phyloP scores from a whole-genome alignment of 768 basidiomycete genomes.

The Rhizopogon roseolus region DNA sequence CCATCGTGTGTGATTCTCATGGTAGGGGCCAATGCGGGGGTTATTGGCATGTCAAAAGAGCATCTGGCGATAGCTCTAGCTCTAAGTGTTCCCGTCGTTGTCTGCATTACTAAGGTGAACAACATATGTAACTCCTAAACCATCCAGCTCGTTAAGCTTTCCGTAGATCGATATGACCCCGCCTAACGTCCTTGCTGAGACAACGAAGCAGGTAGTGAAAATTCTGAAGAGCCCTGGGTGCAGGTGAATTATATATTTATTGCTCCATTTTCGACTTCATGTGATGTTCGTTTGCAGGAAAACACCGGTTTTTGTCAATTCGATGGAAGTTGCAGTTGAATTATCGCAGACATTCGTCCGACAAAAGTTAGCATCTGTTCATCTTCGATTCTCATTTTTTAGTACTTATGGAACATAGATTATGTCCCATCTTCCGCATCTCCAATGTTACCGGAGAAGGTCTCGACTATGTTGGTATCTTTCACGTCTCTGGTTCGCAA shows the following conservation, averaged over 20 bases:
- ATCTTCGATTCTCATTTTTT: not conserved
- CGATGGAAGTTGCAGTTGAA: slow-evolving; percentile 75
- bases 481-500: not conserved
- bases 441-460: slow-evolving; percentile 97
- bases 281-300: slow-evolving; percentile 44
- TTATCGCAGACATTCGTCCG: slow-evolving; percentile 68
- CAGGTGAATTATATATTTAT: slow-evolving; percentile 42
- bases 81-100: slow-evolving; percentile 86
- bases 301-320: slow-evolving; percentile 80
- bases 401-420: slow-evolving; percentile 33
- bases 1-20: slow-evolving; percentile 91
- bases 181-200: slow-evolving; percentile 84
- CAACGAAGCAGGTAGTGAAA: slow-evolving; percentile 87
- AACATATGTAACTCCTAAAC: slow-evolving; percentile 1
- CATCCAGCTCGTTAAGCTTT: slow-evolving; percentile 1
- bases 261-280: not conserved
- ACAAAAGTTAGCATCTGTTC: slow-evolving; percentile 48
- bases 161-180: slow-evolving; percentile 93
- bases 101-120: slow-evolving; percentile 88
- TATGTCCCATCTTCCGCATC: slow-evolving; percentile 88
- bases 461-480: slow-evolving; percentile 57
- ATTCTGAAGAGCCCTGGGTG: slow-evolving; percentile 92
- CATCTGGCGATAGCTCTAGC: slow-evolving; percentile 94
- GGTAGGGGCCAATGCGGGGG: slow-evolving; percentile 91
- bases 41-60: slow-evolving; percentile 93